A percentile compares a stretch with the other conserved stretches of the same genome.
Evolutionary conservation across 192 early-diverging fungal species (phyloP).

Genomic region (Coemansia sp.): DNA sequence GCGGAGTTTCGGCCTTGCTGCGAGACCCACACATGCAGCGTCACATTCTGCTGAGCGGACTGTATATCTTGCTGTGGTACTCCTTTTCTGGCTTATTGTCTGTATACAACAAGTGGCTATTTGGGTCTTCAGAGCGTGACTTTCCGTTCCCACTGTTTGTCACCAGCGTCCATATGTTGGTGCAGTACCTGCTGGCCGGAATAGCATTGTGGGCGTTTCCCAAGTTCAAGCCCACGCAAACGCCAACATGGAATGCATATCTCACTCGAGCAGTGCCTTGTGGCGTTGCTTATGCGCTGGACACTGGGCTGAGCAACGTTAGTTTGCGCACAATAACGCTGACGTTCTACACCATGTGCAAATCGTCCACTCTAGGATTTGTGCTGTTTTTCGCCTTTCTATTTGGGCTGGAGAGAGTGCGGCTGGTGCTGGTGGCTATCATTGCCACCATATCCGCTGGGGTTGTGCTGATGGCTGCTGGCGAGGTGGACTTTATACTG

Average conservation of each 20-base stretch:
- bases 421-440: constrained; percentile 65
- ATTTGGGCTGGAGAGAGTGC: constrained; percentile 80
- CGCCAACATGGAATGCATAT: constrained; percentile 59
- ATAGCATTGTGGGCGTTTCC: constrained; percentile 62
- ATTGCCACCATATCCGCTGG: constrained; percentile 79
- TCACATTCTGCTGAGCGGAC: constrained; percentile 32
- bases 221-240: constrained; percentile 56
- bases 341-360: constrained; percentile 91
- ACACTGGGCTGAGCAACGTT: constrained; percentile 87
- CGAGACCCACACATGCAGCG: constrained; percentile 24
- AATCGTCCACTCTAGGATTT: constrained; percentile 70
- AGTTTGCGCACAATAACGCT: constrained; percentile 84
- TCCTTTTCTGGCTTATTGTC: constrained; percentile 68
- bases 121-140: constrained; percentile 74
- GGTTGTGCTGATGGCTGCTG: constrained; percentile 82
- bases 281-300: constrained; percentile 82
- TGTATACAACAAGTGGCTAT: constrained; percentile 94
- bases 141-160: constrained; percentile 88
- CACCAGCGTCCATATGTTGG: constrained; percentile 78
- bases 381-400: constrained; percentile 89
- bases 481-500: constrained; percentile 77
- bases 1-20: constrained; percentile 15
- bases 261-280: constrained; percentile 78
- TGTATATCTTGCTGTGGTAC: constrained; percentile 60
- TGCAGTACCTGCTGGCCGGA: constrained; percentile 69